These are phyloP conservation scores for Quercus wislizeni DNA, from an alignment of 306 rosid species.

Conservation along the genomic window DNA sequence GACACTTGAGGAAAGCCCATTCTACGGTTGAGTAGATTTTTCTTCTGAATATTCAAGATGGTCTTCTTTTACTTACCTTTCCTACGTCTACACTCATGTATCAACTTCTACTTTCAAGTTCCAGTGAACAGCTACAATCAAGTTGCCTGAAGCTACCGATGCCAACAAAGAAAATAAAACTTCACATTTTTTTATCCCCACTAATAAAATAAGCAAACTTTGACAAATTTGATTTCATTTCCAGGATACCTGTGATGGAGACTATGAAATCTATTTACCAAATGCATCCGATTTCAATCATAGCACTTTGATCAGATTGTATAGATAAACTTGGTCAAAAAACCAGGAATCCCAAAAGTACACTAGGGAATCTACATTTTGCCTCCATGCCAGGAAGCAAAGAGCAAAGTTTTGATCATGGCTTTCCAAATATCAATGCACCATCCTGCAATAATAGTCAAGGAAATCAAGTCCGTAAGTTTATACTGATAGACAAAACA, in stretches of 20 bases:
- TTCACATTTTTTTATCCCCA: constrained; percentile 7
- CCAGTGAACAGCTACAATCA: constrained; percentile 13
- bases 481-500: constrained; percentile 5
- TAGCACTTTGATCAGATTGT: background rate
- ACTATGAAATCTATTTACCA: background rate
- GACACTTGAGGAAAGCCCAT: constrained; percentile 74
- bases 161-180: constrained; percentile 7
- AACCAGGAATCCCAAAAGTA: background rate
- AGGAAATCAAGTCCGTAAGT: constrained; percentile 16
- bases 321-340: constrained; percentile 1
- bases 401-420: background rate
- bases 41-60: constrained; percentile 25
- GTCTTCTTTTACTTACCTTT: constrained; percentile 8
- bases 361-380: background rate
- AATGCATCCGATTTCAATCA: background rate
- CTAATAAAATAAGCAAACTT: constrained; percentile 9
- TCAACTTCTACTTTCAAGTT: constrained; percentile 11
- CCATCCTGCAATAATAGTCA: constrained; percentile 26
- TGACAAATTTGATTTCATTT: constrained; percentile 12
- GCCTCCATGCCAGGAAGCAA: background rate
- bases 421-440: constrained; percentile 15
- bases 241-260: background rate
- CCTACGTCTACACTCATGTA: background rate
- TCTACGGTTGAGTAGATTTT: constrained; percentile 9
- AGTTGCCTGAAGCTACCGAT: constrained; percentile 2